Percentiles rank a stretch among this genome's conserved stretches.
These are phyloP conservation scores for Leptographium radiaticola DNA, from an alignment of 2,329 filamentous ascomycete genomes.

Conservation along the genomic window DNA sequence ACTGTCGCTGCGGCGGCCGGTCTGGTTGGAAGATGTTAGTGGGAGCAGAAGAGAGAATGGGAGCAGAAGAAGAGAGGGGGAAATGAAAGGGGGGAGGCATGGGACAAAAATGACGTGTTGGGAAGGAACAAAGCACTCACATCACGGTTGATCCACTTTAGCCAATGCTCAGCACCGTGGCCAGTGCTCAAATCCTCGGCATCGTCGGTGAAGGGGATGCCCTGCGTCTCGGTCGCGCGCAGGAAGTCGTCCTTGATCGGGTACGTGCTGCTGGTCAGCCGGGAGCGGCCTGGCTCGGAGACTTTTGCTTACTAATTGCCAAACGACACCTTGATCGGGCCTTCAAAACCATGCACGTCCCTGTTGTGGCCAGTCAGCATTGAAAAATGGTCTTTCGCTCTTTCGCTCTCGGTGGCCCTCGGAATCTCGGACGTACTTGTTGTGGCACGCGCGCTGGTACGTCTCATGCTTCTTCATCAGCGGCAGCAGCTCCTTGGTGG, in stretches of 20 bases:
- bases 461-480: constrained; percentile 74
- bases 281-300: background rate
- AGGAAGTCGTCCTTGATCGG: constrained; percentile 75
- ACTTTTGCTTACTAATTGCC: constrained; percentile 45
- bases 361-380: constrained; percentile 16
- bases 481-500: constrained; percentile 59
- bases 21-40: constrained; percentile 20
- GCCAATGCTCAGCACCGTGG: constrained; percentile 67
- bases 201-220: constrained; percentile 63
- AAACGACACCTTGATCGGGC: constrained; percentile 72
- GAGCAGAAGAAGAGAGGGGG: background rate
- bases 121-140: constrained; percentile 17
- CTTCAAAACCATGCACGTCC: constrained; percentile 63
- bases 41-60: background rate
- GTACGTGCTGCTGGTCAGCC: constrained; percentile 38
- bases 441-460: constrained; percentile 53
- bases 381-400: background rate
- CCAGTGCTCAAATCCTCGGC: constrained; percentile 57
- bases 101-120: background rate
- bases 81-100: background rate
- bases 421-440: constrained; percentile 25
- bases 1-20: constrained; percentile 61
- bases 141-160: constrained; percentile 60
- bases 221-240: constrained; percentile 57
- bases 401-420: background rate